Evolutionary conservation across 208 protist species (phyloP).

Genomic region (Leishmania turanica): DNA sequence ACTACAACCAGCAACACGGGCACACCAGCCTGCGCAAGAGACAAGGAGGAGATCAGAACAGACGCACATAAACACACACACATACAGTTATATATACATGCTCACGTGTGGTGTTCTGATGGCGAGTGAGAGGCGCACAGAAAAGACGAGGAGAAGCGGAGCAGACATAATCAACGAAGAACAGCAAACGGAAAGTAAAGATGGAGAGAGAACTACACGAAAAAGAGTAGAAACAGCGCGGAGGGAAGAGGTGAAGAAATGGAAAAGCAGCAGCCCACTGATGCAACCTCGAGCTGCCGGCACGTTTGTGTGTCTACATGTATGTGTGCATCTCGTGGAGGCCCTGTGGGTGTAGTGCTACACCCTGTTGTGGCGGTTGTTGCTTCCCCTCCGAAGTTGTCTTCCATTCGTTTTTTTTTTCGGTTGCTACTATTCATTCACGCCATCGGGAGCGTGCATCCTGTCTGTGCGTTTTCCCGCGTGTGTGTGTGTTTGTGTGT

Average conservation of each 20-base stretch:
- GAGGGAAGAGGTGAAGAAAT: background rate
- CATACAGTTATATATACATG: constrained; percentile 9
- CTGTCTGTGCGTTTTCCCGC: background rate
- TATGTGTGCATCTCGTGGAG: background rate
- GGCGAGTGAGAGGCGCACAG: background rate
- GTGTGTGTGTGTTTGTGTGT: background rate
- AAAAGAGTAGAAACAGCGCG: background rate
- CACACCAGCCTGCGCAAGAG: background rate
- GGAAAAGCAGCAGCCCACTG: background rate
- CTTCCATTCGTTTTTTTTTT: background rate
- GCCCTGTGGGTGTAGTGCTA: background rate
- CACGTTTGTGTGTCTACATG: background rate
- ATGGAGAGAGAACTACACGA: background rate
- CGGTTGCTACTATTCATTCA: background rate
- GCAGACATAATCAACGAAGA: background rate
- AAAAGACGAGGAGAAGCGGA: background rate
- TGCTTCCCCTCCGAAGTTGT: background rate
- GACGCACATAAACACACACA: background rate
- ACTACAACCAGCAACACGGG: background rate
- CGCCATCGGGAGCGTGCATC: background rate
- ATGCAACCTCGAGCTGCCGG: background rate
- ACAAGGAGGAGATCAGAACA: background rate
- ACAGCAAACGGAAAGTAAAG: background rate
- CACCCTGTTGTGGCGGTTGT: no score
- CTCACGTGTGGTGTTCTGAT: background rate